Base-by-base conservation (phyloP, 768 basidiomycete genomes). In the Pluteus cervinus region DNA sequence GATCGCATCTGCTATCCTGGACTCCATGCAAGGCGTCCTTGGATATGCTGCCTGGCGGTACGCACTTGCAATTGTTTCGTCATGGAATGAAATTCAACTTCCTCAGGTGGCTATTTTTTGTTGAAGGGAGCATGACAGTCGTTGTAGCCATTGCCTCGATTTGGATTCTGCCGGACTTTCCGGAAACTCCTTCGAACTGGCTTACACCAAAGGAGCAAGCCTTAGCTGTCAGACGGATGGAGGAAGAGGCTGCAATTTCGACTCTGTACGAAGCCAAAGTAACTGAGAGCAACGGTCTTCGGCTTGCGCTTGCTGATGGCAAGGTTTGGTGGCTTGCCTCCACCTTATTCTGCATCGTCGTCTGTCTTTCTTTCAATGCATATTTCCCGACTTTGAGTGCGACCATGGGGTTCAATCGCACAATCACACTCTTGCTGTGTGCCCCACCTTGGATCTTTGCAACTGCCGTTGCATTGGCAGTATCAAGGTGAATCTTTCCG, bases 151-250 rank as follows among this genome's bases (percentile, higher is more conserved):
- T 79, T 17, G 33, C 65, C 15, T 71, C 83, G 1, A 65, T 77
- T 25, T 78, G 75, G 48, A 62, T 87, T 43, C 69, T 88, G 5
- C 86, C 86, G 2, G 85, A 86, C 53, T 86, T 86, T 53, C 85
- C 83, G 2, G 56, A 69, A 12, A 78, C 68, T 2, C 58, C 67
- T 9, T 57, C 59, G 10, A 48, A 46, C 23, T 84, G 79, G 76
- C 67, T 86, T 14, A 70, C 76, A 7, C 63, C 64, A 3, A 57
- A 68, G 24, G 82, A 85, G 45, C 64, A 63, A 37, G 63, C 66
- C 4, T 64, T 85, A 14, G 81, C 83, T 8, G 60, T 65, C 41
- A 53, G 63, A 34, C 69, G 82, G 7, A 74, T 87, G 73, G 61
- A 60, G 21, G 84, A 85, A 48, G 85, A 86, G 40, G 50, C 47